Percentiles rank a stretch among this genome's conserved stretches.
These are phyloP conservation scores for Saccharomyces hybrid DNA, from an alignment of 1,139 yeast genomes.

Conservation along the genomic window DNA sequence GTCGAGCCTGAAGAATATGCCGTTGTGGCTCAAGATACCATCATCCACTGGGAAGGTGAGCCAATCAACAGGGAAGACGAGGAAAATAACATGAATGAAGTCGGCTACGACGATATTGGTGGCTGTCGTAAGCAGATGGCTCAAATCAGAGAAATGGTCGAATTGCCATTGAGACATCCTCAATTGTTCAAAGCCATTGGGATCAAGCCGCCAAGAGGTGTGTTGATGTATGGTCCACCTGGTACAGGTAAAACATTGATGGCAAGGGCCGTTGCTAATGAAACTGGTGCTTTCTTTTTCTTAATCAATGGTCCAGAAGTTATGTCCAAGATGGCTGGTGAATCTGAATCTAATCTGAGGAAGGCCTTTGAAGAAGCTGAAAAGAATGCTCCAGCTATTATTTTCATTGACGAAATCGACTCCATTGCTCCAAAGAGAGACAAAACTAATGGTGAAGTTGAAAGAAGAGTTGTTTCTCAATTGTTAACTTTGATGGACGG, in stretches of 20 bases:
- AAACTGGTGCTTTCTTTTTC: slow-evolving; percentile 97
- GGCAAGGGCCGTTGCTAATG: slow-evolving; percentile 99
- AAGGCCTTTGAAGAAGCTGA: slow-evolving; percentile 99
- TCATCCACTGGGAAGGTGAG: slow-evolving; percentile 98
- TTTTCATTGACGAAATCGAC: slow-evolving; percentile 96
- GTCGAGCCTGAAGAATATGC: slow-evolving; percentile 97
- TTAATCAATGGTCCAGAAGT: slow-evolving; percentile 99
- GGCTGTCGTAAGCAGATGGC: slow-evolving; percentile 99
- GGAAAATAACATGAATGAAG: slow-evolving; percentile 84
- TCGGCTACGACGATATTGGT: slow-evolving; percentile 98
- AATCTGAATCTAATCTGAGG: slow-evolving; percentile 93
- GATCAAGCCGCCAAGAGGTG: slow-evolving; percentile 96
- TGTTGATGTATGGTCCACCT: slow-evolving; percentile 98
- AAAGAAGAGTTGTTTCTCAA: slow-evolving; percentile 97
- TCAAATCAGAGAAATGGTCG: slow-evolving; percentile 94
- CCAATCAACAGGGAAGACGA: slow-evolving; percentile 99
- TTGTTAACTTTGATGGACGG: slow-evolving; percentile 97
- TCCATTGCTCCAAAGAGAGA: slow-evolving; percentile 99
- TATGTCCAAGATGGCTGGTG: slow-evolving; percentile 99
- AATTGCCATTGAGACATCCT: slow-evolving; percentile 93
- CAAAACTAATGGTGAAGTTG: slow-evolving; percentile 98
- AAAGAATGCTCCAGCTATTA: slow-evolving; percentile 94
- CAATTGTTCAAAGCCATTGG: slow-evolving; percentile 95
- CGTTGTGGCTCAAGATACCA: slow-evolving; percentile 96
- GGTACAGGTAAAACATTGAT: slow-evolving; percentile 45